These are phyloP conservation scores for Noccaea bulbosa DNA, from an alignment of 345 rosid species.

Conservation along the genomic window DNA sequence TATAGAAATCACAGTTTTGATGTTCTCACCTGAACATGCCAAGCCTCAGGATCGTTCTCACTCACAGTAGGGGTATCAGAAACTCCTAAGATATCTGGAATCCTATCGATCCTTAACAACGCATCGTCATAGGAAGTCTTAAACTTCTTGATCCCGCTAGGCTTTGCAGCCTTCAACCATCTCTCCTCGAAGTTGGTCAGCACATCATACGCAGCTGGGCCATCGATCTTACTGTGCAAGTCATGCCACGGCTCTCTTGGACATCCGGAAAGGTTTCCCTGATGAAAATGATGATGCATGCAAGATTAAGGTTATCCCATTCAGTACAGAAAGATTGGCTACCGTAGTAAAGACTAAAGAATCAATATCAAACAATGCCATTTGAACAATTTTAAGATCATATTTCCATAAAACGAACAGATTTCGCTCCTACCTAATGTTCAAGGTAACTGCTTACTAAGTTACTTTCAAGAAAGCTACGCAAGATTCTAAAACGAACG, in stretches of 20 bases:
- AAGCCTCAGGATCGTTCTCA: conserved; percentile 64
- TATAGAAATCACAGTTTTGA: neutral
- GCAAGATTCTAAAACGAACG: conserved; percentile 8
- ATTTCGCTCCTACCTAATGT: conserved; percentile 3
- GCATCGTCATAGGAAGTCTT: conserved; percentile 69
- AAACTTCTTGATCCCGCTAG: conserved; percentile 66
- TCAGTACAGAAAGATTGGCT: neutral
- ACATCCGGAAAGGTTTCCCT: conserved; percentile 75
- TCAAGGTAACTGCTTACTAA: conserved; percentile 19
- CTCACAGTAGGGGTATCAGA: conserved; percentile 51
- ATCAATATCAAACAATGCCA: neutral
- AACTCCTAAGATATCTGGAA: conserved; percentile 67
- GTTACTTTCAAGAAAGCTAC: conserved; percentile 19
- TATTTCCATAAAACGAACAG: neutral
- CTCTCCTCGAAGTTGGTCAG: conserved; percentile 86
- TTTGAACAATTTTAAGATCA: conserved; percentile 2
- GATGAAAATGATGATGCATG: conserved; percentile 17
- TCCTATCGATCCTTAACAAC: conserved; percentile 74
- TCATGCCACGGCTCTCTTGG: conserved; percentile 98
- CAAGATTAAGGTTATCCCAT: neutral
- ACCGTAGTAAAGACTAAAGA: neutral
- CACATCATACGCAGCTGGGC: conserved; percentile 88
- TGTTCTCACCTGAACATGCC: conserved; percentile 83
- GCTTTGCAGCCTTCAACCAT: conserved; percentile 80
- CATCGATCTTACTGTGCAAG: conserved; percentile 77